Evolutionary conservation across 768 basidiomycete genomes (phyloP).

Genomic region (Mycena rebaudengoi): DNA sequence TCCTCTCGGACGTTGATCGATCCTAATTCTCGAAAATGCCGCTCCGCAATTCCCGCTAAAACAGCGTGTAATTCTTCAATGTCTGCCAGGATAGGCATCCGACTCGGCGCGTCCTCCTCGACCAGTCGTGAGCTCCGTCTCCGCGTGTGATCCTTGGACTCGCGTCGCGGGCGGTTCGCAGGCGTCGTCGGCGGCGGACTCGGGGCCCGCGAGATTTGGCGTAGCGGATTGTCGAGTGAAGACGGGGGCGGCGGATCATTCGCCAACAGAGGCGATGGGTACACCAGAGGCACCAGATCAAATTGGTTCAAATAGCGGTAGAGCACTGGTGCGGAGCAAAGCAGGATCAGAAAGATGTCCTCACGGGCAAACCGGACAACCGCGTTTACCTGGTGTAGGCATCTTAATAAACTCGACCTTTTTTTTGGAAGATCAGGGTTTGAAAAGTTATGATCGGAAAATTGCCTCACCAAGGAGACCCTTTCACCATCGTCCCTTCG

Average conservation of each 20-base stretch:
- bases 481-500: constrained; percentile 50
- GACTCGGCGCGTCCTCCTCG: constrained; percentile 66
- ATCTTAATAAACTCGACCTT: constrained; percentile 83
- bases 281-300: constrained; percentile 74
- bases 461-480: constrained; percentile 50
- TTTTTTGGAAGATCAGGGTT: constrained; percentile 6
- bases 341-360: not conserved
- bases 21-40: constrained; percentile 71
- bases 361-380: not conserved
- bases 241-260: constrained; percentile 78
- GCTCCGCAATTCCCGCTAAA: constrained; percentile 74
- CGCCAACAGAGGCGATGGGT: constrained; percentile 72
- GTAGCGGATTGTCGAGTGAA: constrained; percentile 59
- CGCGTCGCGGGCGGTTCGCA: constrained; percentile 78
- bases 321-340: constrained; percentile 43
- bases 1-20: constrained; percentile 68
- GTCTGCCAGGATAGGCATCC: constrained; percentile 76
- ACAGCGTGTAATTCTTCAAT: constrained; percentile 71
- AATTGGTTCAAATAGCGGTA: constrained; percentile 79
- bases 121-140: constrained; percentile 76
- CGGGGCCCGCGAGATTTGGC: constrained; percentile 56
- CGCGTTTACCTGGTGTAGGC: constrained; percentile 49
- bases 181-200: constrained; percentile 63
- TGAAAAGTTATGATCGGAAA: not conserved
- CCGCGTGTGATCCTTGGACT: constrained; percentile 63